Evolutionary conservation across 352 stramenopile species (phyloP).

Genomic region (Globisporangium middletonii): DNA sequence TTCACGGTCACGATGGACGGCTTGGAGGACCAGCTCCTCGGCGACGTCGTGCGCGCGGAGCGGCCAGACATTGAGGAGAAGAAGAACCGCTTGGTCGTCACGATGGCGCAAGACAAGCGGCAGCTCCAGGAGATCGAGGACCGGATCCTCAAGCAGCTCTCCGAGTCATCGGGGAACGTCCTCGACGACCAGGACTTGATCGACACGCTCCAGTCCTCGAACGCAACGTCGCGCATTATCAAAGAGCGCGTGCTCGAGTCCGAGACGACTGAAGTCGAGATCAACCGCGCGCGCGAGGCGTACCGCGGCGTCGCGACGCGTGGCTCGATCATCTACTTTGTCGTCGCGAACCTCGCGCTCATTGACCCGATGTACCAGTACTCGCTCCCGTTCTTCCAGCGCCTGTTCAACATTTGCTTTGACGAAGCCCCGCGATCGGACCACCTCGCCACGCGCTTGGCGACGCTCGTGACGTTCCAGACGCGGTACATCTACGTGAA

Average conservation of each 20-base stretch:
- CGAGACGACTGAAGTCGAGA: constrained; percentile 87
- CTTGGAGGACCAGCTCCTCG: constrained; percentile 90
- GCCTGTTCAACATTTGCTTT: constrained; percentile 91
- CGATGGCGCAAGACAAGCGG: constrained; percentile 91
- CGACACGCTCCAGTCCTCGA: constrained; percentile 82
- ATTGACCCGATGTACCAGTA: constrained; percentile 97
- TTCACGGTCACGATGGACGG: constrained; percentile 95
- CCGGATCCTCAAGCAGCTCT: constrained; percentile 89
- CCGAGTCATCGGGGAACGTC: constrained; percentile 89
- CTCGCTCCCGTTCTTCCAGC: constrained; percentile 91
- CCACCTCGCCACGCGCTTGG: constrained; percentile 51
- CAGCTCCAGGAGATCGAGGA: constrained; percentile 92
- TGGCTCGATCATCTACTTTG: constrained; percentile 94
- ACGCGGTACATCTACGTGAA: constrained; percentile 92
- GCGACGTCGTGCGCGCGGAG: constrained; percentile 90
- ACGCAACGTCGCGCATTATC: constrained; percentile 77
- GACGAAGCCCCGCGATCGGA: constrained; percentile 58
- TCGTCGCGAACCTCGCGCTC: constrained; percentile 87
- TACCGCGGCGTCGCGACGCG: constrained; percentile 89
- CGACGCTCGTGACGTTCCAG: constrained; percentile 86
- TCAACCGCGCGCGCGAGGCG: constrained; percentile 85
- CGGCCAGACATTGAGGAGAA: constrained; percentile 91
- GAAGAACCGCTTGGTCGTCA: constrained; percentile 90
- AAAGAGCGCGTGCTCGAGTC: constrained; percentile 90
- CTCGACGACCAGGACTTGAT: constrained; percentile 91